Conservation (phyloP, 108 stramenopile species). For the Nannochloropsis salina region DNA sequence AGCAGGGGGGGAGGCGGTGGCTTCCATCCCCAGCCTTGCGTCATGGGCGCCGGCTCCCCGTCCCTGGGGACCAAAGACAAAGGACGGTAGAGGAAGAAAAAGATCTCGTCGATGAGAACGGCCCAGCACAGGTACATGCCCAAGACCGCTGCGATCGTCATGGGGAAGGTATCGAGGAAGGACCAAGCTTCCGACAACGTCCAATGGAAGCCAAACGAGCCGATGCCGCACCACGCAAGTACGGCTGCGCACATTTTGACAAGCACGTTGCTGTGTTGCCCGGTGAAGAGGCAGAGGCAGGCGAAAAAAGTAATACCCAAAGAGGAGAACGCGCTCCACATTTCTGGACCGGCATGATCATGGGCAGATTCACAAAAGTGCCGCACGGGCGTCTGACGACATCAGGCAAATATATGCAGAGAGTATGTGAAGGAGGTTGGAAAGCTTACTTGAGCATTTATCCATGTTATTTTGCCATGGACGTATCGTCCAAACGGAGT, state of each 20-base stretch:
- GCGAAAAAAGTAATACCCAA: not conserved
- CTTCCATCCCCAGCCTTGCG: too few relatives aligned
- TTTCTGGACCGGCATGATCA: not conserved
- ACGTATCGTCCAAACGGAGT: not conserved
- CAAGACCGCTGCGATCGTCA: not conserved
- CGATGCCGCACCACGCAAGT: not conserved
- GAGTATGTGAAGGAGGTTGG: too few relatives aligned
- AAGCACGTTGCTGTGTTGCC: not conserved
- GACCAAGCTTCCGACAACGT: conserved; percentile 1
- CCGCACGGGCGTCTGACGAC: not conserved
- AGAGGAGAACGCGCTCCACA: conserved; percentile 10
- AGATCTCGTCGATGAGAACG: not conserved
- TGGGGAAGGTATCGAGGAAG: not conserved
- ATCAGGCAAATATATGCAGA: not conserved
- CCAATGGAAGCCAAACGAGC: conserved; percentile 10
- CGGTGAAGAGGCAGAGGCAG: conserved; percentile 15
- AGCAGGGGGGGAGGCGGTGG: too few relatives aligned
- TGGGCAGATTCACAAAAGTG: not conserved
- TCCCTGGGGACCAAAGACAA: too few relatives aligned
- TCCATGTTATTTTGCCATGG: too few relatives aligned
- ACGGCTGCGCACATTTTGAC: not conserved
- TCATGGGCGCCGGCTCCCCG: too few relatives aligned
- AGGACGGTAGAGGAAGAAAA: not conserved
- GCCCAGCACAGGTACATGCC: conserved; percentile 17
- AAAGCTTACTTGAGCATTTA: too few relatives aligned